Evolutionary conservation across 305 asterid species (phyloP), one percentile per base, ranked within the genome.

Genomic region (Vinca major): DNA sequence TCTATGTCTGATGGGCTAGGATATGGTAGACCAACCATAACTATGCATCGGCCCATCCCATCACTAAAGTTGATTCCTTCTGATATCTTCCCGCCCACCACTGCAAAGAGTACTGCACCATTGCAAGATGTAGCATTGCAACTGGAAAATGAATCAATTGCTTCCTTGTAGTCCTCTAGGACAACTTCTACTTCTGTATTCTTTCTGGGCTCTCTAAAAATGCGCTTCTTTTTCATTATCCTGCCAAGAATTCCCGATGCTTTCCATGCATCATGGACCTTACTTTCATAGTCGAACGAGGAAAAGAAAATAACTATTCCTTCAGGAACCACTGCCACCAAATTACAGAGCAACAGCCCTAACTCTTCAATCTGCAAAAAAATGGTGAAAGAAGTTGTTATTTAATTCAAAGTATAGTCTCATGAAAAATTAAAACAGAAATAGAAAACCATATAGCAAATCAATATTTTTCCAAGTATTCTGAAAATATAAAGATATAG

Each of bases 51-150:
- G 37, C 99, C 97, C 66, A 90, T 87, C 44, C 97, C 97, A 63
- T 93, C 93, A 40, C 96, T 89, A 36, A 93, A 87, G 83, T 93
- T 93, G 75, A 93, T 93, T 61, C 99, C 99, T 84, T 93, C 99
- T 9, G 99, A 93, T 80, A 93, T 81, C 84, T 93, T 93, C 40
- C 99, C 99, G 56, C 99, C 99, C 17, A 93, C 99, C 68, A 93
- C 85, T 40, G 99, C 97, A 62, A 89, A 77, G 71, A 93, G 90
- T 75, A 93, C 79, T 47, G 99, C 99, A 63, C 99, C 99, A 62
- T 76, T 90, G 67, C 80, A 74, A 67, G 87, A 75, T 17, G 69
- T 41, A 8, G 54, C 43, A 44, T 70, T 20, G 36, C 20, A 33
- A 11, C 40, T 54, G 64, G 87, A 76, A 68, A 79, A 56, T 45